These are phyloP conservation scores for Thuidium tamariscinum DNA, from an alignment of 225 moss, liverwort and hornwort species.

Conservation along the genomic window DNA sequence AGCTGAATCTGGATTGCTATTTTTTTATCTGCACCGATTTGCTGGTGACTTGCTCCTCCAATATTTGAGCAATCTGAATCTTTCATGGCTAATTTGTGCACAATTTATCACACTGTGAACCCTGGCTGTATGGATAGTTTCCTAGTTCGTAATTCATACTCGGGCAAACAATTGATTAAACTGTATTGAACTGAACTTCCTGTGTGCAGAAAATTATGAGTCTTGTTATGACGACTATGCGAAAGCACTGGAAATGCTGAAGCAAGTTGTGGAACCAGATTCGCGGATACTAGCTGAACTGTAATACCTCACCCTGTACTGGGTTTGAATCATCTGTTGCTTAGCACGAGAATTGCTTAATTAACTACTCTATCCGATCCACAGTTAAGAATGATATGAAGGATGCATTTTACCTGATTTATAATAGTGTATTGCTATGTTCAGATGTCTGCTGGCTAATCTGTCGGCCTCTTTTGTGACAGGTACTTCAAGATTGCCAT, in stretches of 20 bases:
- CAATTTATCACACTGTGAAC: background rate
- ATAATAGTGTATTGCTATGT: background rate
- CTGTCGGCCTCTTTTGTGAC: background rate
- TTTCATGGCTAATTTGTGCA: background rate
- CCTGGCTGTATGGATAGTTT: background rate
- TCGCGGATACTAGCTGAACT: conserved; percentile 71
- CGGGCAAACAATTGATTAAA: background rate
- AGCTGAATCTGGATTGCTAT: background rate
- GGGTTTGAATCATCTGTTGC: background rate
- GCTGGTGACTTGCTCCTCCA: background rate
- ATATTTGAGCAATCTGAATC: background rate
- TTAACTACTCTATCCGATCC: background rate
- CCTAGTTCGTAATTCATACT: background rate
- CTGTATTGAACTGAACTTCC: background rate
- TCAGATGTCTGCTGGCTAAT: background rate
- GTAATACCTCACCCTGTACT: conserved; percentile 24
- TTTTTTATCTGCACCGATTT: background rate
- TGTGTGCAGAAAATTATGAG: conserved; percentile 59
- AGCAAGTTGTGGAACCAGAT: conserved; percentile 78
- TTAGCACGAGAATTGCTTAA: background rate
- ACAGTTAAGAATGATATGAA: background rate
- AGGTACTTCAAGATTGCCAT: conserved; percentile 84
- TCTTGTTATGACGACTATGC: conserved; percentile 68
- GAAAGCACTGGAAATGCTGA: conserved; percentile 55
- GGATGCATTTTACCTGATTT: background rate